phyloP scores from a whole-genome alignment of 192 early-diverging fungal species.

The Backusella liffmaniae region DNA sequence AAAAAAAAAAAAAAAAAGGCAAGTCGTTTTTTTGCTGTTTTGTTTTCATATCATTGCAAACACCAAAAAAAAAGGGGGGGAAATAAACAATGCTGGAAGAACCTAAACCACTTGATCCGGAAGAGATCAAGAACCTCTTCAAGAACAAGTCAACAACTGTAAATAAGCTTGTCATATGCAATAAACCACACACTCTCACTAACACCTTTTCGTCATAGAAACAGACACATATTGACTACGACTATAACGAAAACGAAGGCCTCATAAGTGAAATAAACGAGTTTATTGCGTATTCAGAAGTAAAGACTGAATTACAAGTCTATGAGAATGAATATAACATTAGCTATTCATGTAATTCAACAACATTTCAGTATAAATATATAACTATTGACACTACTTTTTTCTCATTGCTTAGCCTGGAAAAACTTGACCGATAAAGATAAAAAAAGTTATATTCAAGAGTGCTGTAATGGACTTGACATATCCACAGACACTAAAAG shows the following conservation, averaged over 20 bases:
- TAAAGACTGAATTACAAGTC: conserved; percentile 36
- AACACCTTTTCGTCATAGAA: background rate
- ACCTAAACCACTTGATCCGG: background rate
- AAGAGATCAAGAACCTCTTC: background rate
- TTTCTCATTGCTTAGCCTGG: conserved; percentile 37
- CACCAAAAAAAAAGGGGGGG: background rate
- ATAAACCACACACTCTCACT: background rate
- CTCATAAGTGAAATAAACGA: conserved; percentile 54
- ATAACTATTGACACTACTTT: background rate
- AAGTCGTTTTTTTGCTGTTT: background rate
- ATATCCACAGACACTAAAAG: conserved; percentile 45
- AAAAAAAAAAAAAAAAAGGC: background rate
- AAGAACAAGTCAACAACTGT: background rate
- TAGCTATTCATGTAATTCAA: conserved; percentile 35
- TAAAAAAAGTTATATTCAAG: conserved; percentile 43
- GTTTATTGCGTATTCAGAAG: conserved; percentile 56
- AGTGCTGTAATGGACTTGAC: conserved; percentile 61
- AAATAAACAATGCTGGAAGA: background rate
- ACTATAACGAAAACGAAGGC: conserved; percentile 51
- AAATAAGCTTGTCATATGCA: background rate
- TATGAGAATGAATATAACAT: conserved; percentile 41
- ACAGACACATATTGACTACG: conserved; percentile 44
- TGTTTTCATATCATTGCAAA: no score
- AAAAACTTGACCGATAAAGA: conserved; percentile 38
- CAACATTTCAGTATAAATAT: background rate